Conservation (phyloP, 768 basidiomycete genomes). For the Fomitopsis serialis region DNA sequence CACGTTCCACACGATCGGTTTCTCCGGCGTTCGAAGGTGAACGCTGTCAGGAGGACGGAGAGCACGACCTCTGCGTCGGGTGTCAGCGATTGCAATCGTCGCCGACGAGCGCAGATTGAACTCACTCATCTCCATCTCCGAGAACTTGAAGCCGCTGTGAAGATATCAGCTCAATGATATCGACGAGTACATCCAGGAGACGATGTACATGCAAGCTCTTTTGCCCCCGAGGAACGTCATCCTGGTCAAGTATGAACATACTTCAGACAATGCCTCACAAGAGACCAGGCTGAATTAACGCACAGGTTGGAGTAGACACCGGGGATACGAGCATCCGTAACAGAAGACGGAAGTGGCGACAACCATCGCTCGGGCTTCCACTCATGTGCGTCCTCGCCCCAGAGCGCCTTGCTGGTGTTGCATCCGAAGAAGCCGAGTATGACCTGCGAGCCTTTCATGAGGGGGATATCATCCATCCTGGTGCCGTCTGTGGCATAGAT, state of each 20-base stretch:
- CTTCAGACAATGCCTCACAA: no score
- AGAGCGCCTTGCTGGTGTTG: slow-evolving; percentile 37
- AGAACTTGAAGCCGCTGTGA: slow-evolving; percentile 18
- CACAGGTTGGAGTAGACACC: slow-evolving; percentile 42
- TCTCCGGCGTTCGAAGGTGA: slow-evolving; percentile 14
- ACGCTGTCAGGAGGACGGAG: slow-evolving; percentile 7
- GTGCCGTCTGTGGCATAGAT: slow-evolving; percentile 32
- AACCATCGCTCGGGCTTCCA: slow-evolving; percentile 53
- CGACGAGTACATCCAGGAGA: not conserved
- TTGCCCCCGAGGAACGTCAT: slow-evolving; percentile 27
- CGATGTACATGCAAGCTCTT: slow-evolving; percentile 24
- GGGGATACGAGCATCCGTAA: slow-evolving; percentile 34
- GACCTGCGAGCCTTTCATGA: slow-evolving; percentile 36
- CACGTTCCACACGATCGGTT: slow-evolving; percentile 14
- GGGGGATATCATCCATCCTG: slow-evolving; percentile 29
- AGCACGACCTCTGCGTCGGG: slow-evolving; percentile 9
- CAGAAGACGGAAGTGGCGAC: slow-evolving; percentile 29
- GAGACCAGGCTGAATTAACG: not conserved
- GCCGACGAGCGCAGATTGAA: not conserved
- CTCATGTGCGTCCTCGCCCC: slow-evolving; percentile 43
- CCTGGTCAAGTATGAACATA: slow-evolving; percentile 7
- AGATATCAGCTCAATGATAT: not conserved
- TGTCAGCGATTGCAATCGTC: not conserved
- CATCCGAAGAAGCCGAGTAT: slow-evolving; percentile 31
- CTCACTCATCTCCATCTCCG: slow-evolving; percentile 18